Evolutionary conservation across 164 flowering plant genomes (phyloP), one percentile per base, ranked within the genome.

Genomic region (Tetrastigma voinierianum): DNA sequence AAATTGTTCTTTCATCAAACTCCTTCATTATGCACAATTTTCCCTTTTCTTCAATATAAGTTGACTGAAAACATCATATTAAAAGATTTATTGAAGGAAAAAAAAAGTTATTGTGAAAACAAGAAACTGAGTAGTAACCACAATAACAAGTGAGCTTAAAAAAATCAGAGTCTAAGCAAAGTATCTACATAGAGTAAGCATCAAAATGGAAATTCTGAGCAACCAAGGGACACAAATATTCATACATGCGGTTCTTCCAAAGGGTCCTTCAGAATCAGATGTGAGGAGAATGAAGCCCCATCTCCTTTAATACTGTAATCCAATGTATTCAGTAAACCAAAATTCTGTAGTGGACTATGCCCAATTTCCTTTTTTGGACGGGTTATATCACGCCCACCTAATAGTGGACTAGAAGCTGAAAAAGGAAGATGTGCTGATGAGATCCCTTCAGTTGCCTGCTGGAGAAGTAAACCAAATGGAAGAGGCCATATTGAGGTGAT

Each of bases 391-490:
- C 83, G 80, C 16, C 74, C 64, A 62, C 78, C 77, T 23, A 84
- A 67, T 24, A 72, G 60, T 52, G 84, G 78, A 53, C 77, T 84
- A 46, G 87, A 72, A 65, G 83, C 64, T 56, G 84, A 69, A 71
- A 80, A 80, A 18, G 82, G 73, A 59, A 45, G 64, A 64, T 70
- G 69, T 46, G 80, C 11, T 57, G 78, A 61, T 59, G 76, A 76
- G 69, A 61, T 82, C 55, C 74, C 82, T 68, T 85, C 94, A 57
- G 81, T 64, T 21, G 79, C 81, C 62, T 80, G 87, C 77, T 92
- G 97, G 68, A 95, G 87, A 47, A 95, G 84, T 64, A 95, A 76
- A 67, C 99, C 99, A 84, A 74, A 86, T 20, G 99, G 96, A 77
- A 89, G 90, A 70, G 99, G 79, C 97, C 96, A 92, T 69, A 92